These are phyloP conservation scores for Marasmius oreades DNA, from an alignment of 1,284 basidiomycete species.

Conservation along the genomic window DNA sequence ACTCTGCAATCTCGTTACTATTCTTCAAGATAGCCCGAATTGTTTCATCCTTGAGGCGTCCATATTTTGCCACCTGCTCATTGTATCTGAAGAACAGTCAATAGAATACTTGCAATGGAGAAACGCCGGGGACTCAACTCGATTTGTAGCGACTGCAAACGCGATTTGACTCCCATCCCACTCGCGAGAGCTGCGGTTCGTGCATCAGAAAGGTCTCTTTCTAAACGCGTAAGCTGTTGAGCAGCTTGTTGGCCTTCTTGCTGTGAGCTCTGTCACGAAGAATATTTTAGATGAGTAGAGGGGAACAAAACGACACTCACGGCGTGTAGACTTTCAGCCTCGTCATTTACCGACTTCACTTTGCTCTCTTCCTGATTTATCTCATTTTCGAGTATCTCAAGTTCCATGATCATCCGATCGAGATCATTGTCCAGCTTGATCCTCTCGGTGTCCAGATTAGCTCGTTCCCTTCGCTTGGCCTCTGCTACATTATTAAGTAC, in stretches of 20 bases:
- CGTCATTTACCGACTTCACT: constrained; percentile 60
- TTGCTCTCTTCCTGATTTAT: constrained; percentile 67
- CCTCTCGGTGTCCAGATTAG: constrained; percentile 67
- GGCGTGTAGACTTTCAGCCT: constrained; percentile 75
- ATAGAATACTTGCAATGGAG: not conserved
- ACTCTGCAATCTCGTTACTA: constrained; percentile 72
- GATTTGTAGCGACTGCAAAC: constrained; percentile 65
- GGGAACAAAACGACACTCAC: constrained; percentile 40
- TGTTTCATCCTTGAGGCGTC: constrained; percentile 69
- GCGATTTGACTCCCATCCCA: constrained; percentile 75
- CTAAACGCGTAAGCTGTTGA: constrained; percentile 57
- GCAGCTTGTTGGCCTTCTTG: constrained; percentile 63
- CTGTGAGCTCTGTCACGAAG: constrained; percentile 57
- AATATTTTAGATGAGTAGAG: constrained; percentile 14
- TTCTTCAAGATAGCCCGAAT: constrained; percentile 78
- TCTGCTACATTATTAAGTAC: constrained; percentile 69
- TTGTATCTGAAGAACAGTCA: constrained; percentile 49
- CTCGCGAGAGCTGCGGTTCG: constrained; percentile 70
- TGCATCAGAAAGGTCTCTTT: constrained; percentile 67
- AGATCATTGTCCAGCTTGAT: constrained; percentile 78
- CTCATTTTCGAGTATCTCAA: constrained; percentile 75
- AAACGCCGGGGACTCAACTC: constrained; percentile 33
- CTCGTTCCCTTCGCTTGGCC: constrained; percentile 60
- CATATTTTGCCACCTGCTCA: constrained; percentile 72
- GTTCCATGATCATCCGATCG: constrained; percentile 70